A percentile compares a stretch with the other conserved stretches of the same genome.
Conservation (phyloP, 73 alveolate species). For the Paramecium tetraurelia region DNA sequence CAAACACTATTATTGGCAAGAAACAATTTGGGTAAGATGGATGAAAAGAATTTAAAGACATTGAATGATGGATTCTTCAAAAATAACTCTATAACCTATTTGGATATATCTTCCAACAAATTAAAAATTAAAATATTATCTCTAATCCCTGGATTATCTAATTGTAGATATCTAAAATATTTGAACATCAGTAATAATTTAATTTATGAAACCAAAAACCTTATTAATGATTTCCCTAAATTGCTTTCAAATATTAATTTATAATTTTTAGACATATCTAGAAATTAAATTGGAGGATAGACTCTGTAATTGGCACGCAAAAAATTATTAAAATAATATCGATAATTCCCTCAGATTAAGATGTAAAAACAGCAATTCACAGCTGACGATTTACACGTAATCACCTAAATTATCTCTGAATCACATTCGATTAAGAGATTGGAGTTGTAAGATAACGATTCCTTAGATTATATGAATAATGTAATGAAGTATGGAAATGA, state of each 20-base stretch:
- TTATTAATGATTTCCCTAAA: not conserved
- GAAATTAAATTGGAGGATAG: not conserved
- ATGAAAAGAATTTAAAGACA: not conserved
- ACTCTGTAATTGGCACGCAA: not conserved
- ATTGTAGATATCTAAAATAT: not conserved
- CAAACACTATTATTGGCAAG: not conserved
- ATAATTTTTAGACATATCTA: not conserved
- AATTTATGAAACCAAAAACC: not conserved
- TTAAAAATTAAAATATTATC: not conserved
- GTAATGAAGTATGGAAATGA: not conserved
- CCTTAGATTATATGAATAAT: not conserved
- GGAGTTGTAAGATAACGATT: not conserved
- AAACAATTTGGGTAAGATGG: not conserved
- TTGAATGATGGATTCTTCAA: not conserved
- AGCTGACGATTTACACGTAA: slow-evolving; percentile 13
- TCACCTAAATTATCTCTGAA: not conserved
- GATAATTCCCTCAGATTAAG: not conserved
- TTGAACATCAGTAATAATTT: not conserved
- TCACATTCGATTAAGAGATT: not conserved
- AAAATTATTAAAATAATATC: not conserved
- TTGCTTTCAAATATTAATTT: not conserved
- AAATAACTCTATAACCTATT: not conserved
- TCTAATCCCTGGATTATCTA: not conserved
- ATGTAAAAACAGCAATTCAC: not conserved
- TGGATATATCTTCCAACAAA: not conserved